Base-by-base conservation (phyloP, 1,284 basidiomycete genomes). In the Ceratobasidium sp. region DNA sequence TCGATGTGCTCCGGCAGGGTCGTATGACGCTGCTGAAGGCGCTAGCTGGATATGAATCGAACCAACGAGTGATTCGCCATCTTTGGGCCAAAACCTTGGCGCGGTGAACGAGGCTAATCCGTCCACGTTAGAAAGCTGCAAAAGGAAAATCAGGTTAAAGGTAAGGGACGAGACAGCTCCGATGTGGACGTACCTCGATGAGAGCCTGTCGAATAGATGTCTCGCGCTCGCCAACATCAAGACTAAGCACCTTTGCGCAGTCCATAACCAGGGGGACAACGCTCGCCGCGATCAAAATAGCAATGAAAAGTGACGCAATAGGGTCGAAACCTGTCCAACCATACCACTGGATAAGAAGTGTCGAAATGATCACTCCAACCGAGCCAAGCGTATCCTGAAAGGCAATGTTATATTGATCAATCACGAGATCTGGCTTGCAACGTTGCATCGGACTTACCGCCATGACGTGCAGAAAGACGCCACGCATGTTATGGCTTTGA, bases 321-420 rank as follows among this genome's bases (percentile, higher is more conserved):
- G 98, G 98, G 81, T 99, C 98, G 80, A 98, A 99, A 18, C 96
- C 96, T 1, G 98, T 99, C 96, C 96, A 99, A n/a, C 97, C 97
- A 78, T 98, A 99, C 74, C 91, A 91, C 78, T 97, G 91, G 77
- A 99, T 99, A 73, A 99, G 87, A 16, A 99, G 84, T 2, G 98
- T 99, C 26, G 96, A 98, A 69, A 98, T 88, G 79, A 99, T 99
- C 8, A 99, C 98, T n/a, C 98, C 98, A 21, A 99, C 96, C 11
- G 95, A 96, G 54, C 95, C 95, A 9, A 94, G 84, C 3, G 92
- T 94, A 78, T 94, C 92, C 91, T 94, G 41, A 23, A 30, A 21
- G 30, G 9, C 16, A 47, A 81, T 69, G 49, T 81, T 81, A 73
- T 81, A 80, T 21, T 11, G 49, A 54, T 1, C 35, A 28, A 49